Conservation (phyloP, 2,329 filamentous ascomycete genomes). For the Fusarium odoratissimum region DNA sequence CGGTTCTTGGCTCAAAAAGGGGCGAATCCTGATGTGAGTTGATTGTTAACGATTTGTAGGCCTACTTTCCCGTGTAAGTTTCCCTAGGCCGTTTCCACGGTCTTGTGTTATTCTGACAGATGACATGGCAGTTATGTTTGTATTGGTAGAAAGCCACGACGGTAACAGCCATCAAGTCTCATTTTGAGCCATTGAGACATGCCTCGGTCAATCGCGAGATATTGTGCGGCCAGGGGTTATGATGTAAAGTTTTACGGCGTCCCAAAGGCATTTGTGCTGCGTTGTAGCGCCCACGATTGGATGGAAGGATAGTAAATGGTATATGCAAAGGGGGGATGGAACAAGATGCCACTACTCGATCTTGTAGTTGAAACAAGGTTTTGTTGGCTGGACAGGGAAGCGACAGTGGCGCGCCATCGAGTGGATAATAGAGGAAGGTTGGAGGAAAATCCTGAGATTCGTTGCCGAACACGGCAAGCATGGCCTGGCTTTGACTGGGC, state of each 20-base stretch:
- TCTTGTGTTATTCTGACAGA: slow-evolving; percentile 13
- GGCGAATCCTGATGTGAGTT: slow-evolving; percentile 10
- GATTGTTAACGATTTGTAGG: slow-evolving; percentile 50
- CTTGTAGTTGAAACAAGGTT: slow-evolving; percentile 43
- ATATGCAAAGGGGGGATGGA: background rate
- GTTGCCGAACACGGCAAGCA: slow-evolving; percentile 12
- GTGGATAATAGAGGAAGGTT: slow-evolving; percentile 34
- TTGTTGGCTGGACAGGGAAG: slow-evolving; percentile 29
- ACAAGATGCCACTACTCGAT: background rate
- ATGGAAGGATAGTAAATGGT: background rate
- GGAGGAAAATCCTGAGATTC: slow-evolving; percentile 12
- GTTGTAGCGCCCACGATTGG: background rate
- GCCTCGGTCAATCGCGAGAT: background rate
- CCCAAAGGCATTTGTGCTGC: background rate
- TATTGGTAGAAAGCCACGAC: slow-evolving; percentile 67
- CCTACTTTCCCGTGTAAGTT: slow-evolving; percentile 71
- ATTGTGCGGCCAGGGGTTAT: background rate
- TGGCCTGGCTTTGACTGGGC: slow-evolving; percentile 5
- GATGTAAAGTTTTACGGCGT: background rate
- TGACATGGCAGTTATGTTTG: slow-evolving; percentile 65
- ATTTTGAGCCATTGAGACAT: background rate
- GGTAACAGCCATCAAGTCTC: slow-evolving; percentile 16
- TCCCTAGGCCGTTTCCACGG: background rate
- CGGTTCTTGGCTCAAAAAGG: background rate
- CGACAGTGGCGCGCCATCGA: slow-evolving; percentile 34